Percentiles rank a stretch among this genome's conserved stretches.
Evolutionary conservation across 2,329 filamentous ascomycete genomes (phyloP).

Genomic region (Pseudogymnoascus sp.): DNA sequence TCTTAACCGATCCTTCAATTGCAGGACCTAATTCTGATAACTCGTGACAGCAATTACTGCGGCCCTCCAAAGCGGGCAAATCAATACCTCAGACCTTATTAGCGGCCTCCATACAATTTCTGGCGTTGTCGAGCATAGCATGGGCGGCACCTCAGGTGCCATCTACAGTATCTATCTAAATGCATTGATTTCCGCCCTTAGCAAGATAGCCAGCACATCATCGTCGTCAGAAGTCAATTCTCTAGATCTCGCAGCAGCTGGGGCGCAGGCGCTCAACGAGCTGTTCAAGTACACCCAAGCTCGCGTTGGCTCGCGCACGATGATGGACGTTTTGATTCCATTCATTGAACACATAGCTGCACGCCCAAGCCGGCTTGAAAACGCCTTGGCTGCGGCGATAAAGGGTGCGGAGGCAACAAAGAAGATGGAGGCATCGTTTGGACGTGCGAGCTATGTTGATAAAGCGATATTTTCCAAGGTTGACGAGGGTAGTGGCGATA

Average conservation of each 20-base stretch:
- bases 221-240: too few species aligned
- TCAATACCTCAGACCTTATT: constrained; percentile 22
- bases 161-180: constrained; percentile 17
- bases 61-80: constrained; percentile 20
- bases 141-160: constrained; percentile 32
- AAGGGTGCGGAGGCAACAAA: neutral
- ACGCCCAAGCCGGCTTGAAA: neutral
- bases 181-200: too few species aligned
- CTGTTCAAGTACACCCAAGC: constrained; percentile 22
- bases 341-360: too few species aligned
- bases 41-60: constrained; percentile 17
- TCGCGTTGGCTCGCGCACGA: constrained; percentile 25
- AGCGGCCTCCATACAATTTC: constrained; percentile 18
- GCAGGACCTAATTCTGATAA: too few species aligned
- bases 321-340: constrained; percentile 28
- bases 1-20: neutral
- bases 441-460: neutral
- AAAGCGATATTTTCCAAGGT: too few species aligned
- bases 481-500: too few species aligned
- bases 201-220: too few species aligned
- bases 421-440: neutral
- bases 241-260: too few species aligned
- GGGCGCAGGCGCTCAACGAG: too few species aligned
- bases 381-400: neutral
- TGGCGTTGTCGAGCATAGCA: constrained; percentile 25